Conservation (phyloP, 106 monocot species). For the Alisma plantagoaquatica region DNA sequence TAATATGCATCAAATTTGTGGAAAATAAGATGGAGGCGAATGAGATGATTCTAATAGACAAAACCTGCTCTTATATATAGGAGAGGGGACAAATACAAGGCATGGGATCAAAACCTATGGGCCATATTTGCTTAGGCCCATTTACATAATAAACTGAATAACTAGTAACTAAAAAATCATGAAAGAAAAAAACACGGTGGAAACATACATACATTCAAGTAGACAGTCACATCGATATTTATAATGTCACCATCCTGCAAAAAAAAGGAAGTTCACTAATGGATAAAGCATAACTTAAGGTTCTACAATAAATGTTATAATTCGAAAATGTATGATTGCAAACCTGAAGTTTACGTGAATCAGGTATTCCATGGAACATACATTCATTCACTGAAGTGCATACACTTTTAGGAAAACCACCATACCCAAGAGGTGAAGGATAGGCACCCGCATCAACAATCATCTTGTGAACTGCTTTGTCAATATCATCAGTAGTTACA, state of each 20-base stretch:
- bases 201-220: conserved; percentile 74
- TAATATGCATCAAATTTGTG: no score
- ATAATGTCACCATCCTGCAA: conserved; percentile 97
- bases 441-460: conserved; percentile 93
- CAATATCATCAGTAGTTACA: conserved; percentile 98
- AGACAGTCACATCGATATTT: conserved; percentile 97
- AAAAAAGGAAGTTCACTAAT: conserved; percentile 1
- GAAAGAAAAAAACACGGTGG: neutral
- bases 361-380: conserved; percentile 97
- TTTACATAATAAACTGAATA: no score
- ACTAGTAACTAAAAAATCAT: no score
- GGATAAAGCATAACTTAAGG: neutral
- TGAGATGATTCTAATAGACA: no score
- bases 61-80: no score
- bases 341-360: conserved; percentile 91
- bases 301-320: neutral
- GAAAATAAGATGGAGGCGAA: no score
- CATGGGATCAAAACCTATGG: no score
- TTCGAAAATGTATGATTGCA: neutral
- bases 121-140: no score
- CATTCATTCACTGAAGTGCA: conserved; percentile 99
- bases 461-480: conserved; percentile 95
- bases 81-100: no score
- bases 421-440: conserved; percentile 94
- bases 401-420: conserved; percentile 93